Base-by-base conservation (phyloP, 2,329 filamentous ascomycete genomes). In the Herpotrichia juniperi region DNA sequence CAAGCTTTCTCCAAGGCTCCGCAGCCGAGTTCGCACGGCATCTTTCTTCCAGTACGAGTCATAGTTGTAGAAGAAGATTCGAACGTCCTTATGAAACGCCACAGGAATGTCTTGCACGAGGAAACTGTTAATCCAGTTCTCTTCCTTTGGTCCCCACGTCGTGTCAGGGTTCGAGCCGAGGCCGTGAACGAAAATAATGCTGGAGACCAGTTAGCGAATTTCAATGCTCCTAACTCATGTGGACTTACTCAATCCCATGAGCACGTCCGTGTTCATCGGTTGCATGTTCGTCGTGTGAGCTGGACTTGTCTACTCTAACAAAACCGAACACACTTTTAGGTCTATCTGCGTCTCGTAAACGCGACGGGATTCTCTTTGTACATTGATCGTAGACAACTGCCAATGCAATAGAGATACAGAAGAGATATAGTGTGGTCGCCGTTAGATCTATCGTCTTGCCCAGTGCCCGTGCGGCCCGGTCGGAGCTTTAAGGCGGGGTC, bases 21-120 rank as follows among this genome's bases (percentile, higher is more conserved):
- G 11, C 10, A 53, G 39, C 22, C 46, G 39, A 19, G 45, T 17
- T 30, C 50, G 39, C 8, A 53, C 22, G 37, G 50, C 50, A 53
- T 53, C 50, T 32, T 46, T 49, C 39, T 53, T 50, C 50, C 46
- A 50, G 46, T 53, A 53, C 24, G 46, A 53, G 25, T 53, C 42
- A 28, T 54, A 54, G 42, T 54, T 50, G 24, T 50, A 54, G 42
- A 54, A 54, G 47, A 54, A 50, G 42, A 54, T 50, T 42, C 35
- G 42, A 34, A 47, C 22, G 24, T 50, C 51, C 19, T 50, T 50
- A 17, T 30, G 47, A n/a, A 50, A 42, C 28, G 46, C 3, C 25
- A n/a, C 31, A 30, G 51, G 51, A 28, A 54, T 54, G 24, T 54
- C 51, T 42, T 50, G 16, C 2, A 47, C 47, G 26, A 54, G 51